Conservation (phyloP, 179 eudicot genomes). For the Spergularia azorica region DNA sequence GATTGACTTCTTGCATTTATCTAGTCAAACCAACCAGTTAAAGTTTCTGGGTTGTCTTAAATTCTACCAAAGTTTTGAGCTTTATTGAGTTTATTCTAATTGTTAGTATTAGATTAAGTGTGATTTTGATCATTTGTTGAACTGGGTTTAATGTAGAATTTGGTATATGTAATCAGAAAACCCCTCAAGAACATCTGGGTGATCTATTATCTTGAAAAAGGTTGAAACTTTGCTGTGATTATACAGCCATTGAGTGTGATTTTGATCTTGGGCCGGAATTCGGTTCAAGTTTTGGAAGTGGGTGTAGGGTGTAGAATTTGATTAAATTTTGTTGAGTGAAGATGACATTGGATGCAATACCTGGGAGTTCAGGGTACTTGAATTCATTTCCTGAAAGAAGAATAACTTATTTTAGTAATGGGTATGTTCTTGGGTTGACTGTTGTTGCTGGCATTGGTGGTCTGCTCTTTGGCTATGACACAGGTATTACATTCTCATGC, state of each 20-base stretch:
- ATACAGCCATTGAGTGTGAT: neutral
- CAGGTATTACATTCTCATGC: slow-evolving; percentile 44
- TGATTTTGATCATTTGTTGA: neutral
- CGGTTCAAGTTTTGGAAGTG: neutral
- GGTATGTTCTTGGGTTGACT: slow-evolving; percentile 80
- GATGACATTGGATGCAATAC: slow-evolving; percentile 66
- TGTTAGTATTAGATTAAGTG: neutral
- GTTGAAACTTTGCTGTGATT: neutral
- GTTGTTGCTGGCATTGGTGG: slow-evolving; percentile 86
- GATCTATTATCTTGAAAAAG: slow-evolving; percentile 3
- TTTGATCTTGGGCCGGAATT: neutral
- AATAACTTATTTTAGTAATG: slow-evolving; percentile 70
- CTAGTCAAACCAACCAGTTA: neutral
- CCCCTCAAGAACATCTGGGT: slow-evolving; percentile 16
- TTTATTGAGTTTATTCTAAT: neutral
- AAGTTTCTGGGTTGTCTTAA: neutral
- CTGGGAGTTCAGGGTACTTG: slow-evolving; percentile 69
- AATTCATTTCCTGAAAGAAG: slow-evolving; percentile 53
- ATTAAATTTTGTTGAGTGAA: neutral
- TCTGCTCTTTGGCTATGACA: slow-evolving; percentile 82
- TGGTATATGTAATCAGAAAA: slow-evolving; percentile 1
- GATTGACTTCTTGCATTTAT: neutral
- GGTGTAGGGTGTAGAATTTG: slow-evolving; percentile 16
- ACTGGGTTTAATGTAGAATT: neutral
- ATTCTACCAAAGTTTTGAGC: neutral